phyloP scores from a whole-genome alignment of 345 rosid genomes.

The Punica granatum region DNA sequence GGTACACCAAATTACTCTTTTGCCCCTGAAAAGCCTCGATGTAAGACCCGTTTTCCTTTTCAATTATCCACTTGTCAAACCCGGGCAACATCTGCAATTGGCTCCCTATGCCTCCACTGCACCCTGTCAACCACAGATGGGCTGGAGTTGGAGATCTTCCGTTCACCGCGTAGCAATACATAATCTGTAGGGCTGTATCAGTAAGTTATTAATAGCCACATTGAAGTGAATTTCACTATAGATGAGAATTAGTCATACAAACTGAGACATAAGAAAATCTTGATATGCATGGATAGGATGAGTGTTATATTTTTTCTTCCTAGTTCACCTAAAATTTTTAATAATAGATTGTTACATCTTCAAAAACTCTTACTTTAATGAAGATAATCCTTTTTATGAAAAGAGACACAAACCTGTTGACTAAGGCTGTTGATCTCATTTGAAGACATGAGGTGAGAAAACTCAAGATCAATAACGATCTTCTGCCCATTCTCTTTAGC shows the following conservation, averaged over 20 bases:
- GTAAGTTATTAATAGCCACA: constrained; percentile 2
- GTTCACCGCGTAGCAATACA: constrained; percentile 90
- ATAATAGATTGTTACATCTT: not conserved
- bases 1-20: constrained; percentile 70
- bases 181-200: constrained; percentile 44
- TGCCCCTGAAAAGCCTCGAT: constrained; percentile 59
- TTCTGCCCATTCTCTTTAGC: constrained; percentile 66
- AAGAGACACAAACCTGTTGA: constrained; percentile 52
- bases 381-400: not conserved
- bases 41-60: constrained; percentile 64
- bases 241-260: not conserved
- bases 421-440: constrained; percentile 80
- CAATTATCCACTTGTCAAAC: constrained; percentile 84
- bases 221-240: not conserved
- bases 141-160: constrained; percentile 53
- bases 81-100: constrained; percentile 78
- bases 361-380: not conserved
- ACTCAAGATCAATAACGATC: constrained; percentile 75
- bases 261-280: not conserved
- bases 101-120: constrained; percentile 52
- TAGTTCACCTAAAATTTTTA: not conserved
- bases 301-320: too few species aligned
- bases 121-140: constrained; percentile 88
- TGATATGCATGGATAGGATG: too few species aligned
- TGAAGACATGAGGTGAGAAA: constrained; percentile 66